These are phyloP conservation scores for Leccinum subgranulosum DNA, from an alignment of 768 basidiomycete species.

Conservation along the genomic window DNA sequence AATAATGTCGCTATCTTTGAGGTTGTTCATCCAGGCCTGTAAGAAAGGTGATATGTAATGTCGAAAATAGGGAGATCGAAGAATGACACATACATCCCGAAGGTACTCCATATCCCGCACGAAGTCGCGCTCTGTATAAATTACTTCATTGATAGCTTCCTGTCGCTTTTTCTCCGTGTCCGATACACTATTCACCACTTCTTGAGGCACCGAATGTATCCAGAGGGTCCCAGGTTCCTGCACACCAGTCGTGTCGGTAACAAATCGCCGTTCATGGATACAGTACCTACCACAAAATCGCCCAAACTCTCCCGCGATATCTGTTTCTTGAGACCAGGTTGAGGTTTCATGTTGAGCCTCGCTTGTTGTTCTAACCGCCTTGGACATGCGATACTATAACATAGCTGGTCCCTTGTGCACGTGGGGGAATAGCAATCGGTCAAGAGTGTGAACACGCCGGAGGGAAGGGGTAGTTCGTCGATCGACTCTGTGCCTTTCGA, in stretches of 20 bases:
- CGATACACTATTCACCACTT: constrained; percentile 88
- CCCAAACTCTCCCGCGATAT: constrained; percentile 78
- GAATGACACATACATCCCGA: constrained; percentile 66
- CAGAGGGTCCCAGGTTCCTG: constrained; percentile 83
- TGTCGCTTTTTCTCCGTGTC: constrained; percentile 94
- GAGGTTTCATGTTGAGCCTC: constrained; percentile 88
- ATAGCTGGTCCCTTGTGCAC: constrained; percentile 89
- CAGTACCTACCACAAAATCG: constrained; percentile 60
- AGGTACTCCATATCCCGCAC: constrained; percentile 98
- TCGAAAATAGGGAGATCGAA: not conserved
- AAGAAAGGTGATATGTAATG: constrained; percentile 3
- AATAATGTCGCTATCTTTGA: constrained; percentile 75
- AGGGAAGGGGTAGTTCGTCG: constrained; percentile 74
- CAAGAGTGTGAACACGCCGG: constrained; percentile 93
- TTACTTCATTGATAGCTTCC: constrained; percentile 97
- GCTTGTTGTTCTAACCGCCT: constrained; percentile 92
- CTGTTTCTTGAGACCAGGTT: constrained; percentile 84
- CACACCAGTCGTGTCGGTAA: constrained; percentile 25
- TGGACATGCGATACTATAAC: constrained; percentile 97
- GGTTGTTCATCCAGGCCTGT: constrained; percentile 86
- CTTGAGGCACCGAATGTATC: constrained; percentile 95
- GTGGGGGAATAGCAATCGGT: constrained; percentile 99
- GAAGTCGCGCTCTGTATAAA: constrained; percentile 93
- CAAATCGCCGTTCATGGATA: not conserved
- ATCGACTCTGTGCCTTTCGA: constrained; percentile 42